These are phyloP conservation scores for Plasmodium falciparum DNA, from an alignment of 169 alveolate species.

Conservation along the genomic window DNA sequence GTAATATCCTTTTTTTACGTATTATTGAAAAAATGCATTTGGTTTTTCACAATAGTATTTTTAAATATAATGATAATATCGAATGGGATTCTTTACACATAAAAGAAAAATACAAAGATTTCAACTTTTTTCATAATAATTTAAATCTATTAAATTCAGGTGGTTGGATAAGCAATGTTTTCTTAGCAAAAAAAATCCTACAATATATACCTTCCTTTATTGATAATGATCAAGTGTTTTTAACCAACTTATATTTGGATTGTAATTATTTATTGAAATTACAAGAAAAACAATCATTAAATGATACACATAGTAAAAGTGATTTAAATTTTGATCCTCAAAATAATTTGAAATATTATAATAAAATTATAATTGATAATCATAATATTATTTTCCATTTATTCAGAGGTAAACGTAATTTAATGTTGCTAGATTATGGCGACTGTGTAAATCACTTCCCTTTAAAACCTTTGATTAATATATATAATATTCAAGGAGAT, in stretches of 20 bases:
- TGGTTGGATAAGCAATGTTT: slow-evolving; percentile 71
- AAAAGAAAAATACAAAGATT: slow-evolving; percentile 37
- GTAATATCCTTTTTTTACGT: slow-evolving; percentile 24
- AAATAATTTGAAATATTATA: slow-evolving; percentile 18
- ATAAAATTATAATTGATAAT: slow-evolving; percentile 64
- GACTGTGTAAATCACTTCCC: slow-evolving; percentile 59
- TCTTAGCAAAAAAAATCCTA: slow-evolving; percentile 47
- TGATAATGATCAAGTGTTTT: slow-evolving; percentile 69
- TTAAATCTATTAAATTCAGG: slow-evolving; percentile 68
- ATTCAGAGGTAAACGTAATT: slow-evolving; percentile 30
- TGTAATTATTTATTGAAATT: slow-evolving; percentile 40
- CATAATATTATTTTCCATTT: slow-evolving; percentile 65
- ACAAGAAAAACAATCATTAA: slow-evolving; percentile 4
- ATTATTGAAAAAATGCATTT: slow-evolving; percentile 70
- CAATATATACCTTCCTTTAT: slow-evolving; percentile 70
- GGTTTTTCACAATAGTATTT: slow-evolving; percentile 59
- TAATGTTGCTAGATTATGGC: slow-evolving; percentile 24
- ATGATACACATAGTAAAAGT: neutral
- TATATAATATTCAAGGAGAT: slow-evolving; percentile 19
- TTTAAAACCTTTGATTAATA: slow-evolving; percentile 33
- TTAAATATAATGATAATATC: slow-evolving; percentile 50
- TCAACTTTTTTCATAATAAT: slow-evolving; percentile 60
- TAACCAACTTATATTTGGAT: slow-evolving; percentile 64
- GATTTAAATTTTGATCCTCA: neutral
- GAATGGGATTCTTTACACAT: slow-evolving; percentile 52